Conservation (phyloP, 257 asterid species). For the Solanum corneliomulleri region DNA sequence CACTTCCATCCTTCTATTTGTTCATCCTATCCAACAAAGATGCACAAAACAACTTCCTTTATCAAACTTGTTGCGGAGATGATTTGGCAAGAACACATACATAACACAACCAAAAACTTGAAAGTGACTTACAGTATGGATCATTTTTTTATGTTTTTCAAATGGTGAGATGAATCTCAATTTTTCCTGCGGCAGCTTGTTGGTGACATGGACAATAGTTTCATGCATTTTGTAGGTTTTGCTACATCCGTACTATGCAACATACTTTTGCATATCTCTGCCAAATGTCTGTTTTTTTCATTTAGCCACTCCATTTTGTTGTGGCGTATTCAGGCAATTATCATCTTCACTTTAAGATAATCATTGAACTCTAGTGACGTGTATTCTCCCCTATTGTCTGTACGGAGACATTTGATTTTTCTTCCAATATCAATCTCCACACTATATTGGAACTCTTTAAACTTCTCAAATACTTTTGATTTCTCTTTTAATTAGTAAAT, state of each 20-base stretch:
- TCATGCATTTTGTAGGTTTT: not conserved
- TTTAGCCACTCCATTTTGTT: not conserved
- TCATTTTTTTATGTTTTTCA: too few species aligned
- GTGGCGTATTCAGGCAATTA: not conserved
- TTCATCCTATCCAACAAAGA: too few species aligned
- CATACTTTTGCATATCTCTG: not conserved
- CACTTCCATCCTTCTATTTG: too few species aligned
- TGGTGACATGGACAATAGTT: not conserved
- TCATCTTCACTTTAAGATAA: not conserved
- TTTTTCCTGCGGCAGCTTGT: not conserved
- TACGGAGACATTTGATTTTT: not conserved
- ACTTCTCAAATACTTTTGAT: not conserved
- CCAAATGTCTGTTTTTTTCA: not conserved
- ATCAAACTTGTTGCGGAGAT: too few species aligned
- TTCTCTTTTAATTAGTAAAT: not conserved
- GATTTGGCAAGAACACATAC: too few species aligned
- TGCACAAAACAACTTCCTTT: too few species aligned
- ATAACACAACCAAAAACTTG: too few species aligned
- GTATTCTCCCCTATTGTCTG: not conserved
- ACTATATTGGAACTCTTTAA: not conserved
- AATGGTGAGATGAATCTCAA: not conserved
- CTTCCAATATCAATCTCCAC: not conserved
- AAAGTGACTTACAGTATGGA: too few species aligned
- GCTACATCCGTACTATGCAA: not conserved
- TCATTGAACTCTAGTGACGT: not conserved